These are phyloP conservation scores for Moesziomyces sp. DNA, from an alignment of 1,284 basidiomycete genomes.

Conservation along the genomic window DNA sequence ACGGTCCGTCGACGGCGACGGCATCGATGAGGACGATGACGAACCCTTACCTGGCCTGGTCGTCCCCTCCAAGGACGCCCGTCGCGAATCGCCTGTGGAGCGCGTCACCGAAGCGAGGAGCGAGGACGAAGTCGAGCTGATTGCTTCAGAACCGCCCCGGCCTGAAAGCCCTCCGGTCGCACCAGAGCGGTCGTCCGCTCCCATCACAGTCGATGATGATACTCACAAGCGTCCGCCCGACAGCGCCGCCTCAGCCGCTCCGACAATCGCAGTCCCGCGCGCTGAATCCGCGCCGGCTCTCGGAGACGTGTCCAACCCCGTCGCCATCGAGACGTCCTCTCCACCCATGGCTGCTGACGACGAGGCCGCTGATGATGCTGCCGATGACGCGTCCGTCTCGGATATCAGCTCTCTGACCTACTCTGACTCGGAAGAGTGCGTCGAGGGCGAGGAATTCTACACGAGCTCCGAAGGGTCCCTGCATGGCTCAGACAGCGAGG, in stretches of 20 bases:
- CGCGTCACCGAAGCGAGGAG: background rate
- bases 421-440: constrained; percentile 18
- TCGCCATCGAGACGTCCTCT: constrained; percentile 11
- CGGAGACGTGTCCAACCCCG: constrained; percentile 7
- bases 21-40: constrained; percentile 3
- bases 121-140: constrained; percentile 25
- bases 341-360: constrained; percentile 2
- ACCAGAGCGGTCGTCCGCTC: constrained; percentile 9
- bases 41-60: constrained; percentile 9
- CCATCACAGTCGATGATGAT: constrained; percentile 6
- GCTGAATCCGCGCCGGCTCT: constrained; percentile 11
- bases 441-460: constrained; percentile 16
- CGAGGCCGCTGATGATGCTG: background rate
- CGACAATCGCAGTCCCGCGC: background rate
- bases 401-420: constrained; percentile 27
- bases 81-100: background rate
- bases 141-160: constrained; percentile 6
- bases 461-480: constrained; percentile 48
- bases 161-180: background rate
- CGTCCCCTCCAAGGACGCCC: background rate
- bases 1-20: background rate
- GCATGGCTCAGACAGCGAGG: constrained; percentile 32
- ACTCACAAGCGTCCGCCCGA: constrained; percentile 1
- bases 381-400: constrained; percentile 8
- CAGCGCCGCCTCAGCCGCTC: no score